Conservation (phyloP, 2,329 filamentous ascomycete genomes). For the Lecanicillium sp. region DNA sequence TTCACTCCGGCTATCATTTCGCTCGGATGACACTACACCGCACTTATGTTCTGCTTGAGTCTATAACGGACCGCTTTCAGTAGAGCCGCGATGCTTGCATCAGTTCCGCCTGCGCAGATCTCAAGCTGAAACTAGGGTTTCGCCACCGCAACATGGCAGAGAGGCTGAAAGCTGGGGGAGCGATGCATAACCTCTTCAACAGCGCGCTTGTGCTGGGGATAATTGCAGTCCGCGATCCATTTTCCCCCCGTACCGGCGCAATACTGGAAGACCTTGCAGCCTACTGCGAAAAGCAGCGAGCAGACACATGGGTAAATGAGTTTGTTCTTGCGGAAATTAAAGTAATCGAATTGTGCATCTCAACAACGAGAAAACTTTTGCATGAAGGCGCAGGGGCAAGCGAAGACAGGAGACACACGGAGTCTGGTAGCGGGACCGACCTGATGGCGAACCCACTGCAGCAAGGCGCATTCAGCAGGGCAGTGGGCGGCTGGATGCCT, state of each 20-base stretch:
- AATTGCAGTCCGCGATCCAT: conserved; percentile 22
- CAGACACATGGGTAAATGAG: conserved; percentile 32
- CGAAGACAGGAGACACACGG: conserved; percentile 1
- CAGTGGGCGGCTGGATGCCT: background rate
- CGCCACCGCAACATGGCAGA: conserved; percentile 22
- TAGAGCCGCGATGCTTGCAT: conserved; percentile 32
- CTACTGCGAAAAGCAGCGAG: conserved; percentile 31
- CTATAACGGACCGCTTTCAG: conserved; percentile 30
- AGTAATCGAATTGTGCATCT: conserved; percentile 32
- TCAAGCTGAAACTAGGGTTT: conserved; percentile 26
- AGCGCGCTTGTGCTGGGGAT: conserved; percentile 29
- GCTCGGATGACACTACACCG: conserved; percentile 31
- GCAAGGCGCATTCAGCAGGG: background rate
- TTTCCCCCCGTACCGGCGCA: conserved; percentile 17
- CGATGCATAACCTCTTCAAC: conserved; percentile 32
- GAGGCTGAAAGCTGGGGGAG: conserved; percentile 24
- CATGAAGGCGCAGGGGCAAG: background rate
- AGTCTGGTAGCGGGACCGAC: background rate
- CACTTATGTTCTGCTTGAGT: conserved; percentile 28
- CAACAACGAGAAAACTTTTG: conserved; percentile 11
- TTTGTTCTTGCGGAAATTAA: conserved; percentile 32
- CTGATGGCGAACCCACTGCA: background rate
- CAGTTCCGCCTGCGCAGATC: conserved; percentile 30
- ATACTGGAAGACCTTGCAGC: conserved; percentile 30
- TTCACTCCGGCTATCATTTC: conserved; percentile 32